Evolutionary conservation across 2,329 filamentous ascomycete genomes (phyloP).

Genomic region (Xylaria sp.): DNA sequence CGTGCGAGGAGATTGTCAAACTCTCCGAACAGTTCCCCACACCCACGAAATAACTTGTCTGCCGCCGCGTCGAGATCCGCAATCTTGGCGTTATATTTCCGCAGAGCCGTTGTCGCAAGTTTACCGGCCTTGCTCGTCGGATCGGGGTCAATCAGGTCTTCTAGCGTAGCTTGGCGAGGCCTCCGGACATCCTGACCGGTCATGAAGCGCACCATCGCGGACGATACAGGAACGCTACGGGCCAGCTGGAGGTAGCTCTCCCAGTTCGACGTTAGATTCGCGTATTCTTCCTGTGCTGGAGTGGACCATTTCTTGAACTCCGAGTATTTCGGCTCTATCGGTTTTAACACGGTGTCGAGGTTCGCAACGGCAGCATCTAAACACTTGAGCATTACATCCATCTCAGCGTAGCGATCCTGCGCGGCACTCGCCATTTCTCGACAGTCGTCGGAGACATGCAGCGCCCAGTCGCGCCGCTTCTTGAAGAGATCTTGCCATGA

Average conservation of each 20-base stretch:
- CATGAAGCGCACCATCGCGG: constrained; percentile 74
- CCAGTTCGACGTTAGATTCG: constrained; percentile 71
- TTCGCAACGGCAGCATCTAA: constrained; percentile 89
- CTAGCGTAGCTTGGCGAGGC: constrained; percentile 68
- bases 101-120: constrained; percentile 67
- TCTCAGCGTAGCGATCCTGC: constrained; percentile 75
- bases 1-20: constrained; percentile 70
- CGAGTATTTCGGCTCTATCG: constrained; percentile 76
- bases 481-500: constrained; percentile 92
- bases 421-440: constrained; percentile 70
- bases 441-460: constrained; percentile 76
- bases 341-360: constrained; percentile 78
- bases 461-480: constrained; percentile 82
- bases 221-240: constrained; percentile 70
- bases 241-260: constrained; percentile 75
- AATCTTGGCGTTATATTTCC: constrained; percentile 69
- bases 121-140: constrained; percentile 78
- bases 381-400: constrained; percentile 80
- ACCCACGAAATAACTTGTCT: constrained; percentile 68
- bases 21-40: constrained; percentile 69
- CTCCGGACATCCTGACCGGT: constrained; percentile 60
- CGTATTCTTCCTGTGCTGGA: constrained; percentile 74
- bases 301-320: constrained; percentile 77
- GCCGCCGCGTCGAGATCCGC: constrained; percentile 71
- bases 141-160: constrained; percentile 80